Evolutionary conservation across 768 basidiomycete species (phyloP).

Genomic region (Serpula lacrymans): DNA sequence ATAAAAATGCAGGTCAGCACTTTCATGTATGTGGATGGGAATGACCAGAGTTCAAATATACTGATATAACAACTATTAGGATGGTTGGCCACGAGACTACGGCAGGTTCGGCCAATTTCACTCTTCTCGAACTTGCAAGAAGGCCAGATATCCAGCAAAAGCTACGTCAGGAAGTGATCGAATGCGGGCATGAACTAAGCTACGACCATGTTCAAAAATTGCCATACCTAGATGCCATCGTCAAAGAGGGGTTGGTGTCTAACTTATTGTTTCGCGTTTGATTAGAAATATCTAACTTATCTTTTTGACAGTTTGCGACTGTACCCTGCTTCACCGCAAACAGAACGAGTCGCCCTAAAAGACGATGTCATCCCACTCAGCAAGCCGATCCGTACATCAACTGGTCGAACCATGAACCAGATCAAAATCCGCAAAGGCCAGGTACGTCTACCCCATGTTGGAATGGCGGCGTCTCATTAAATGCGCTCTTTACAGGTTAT

Average conservation of each 20-base stretch:
- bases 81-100: constrained; percentile 42
- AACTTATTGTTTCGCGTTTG: neutral
- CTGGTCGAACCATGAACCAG: constrained; percentile 22
- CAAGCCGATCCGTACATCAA: constrained; percentile 26
- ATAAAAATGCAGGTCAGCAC: constrained; percentile 30
- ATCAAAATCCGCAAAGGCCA: constrained; percentile 36
- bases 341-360: constrained; percentile 35
- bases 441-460: constrained; percentile 17
- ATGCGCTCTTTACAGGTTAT: constrained; percentile 21
- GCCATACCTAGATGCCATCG: constrained; percentile 39
- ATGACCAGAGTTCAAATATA: neutral
- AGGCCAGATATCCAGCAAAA: constrained; percentile 33
- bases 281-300: constrained; percentile 1
- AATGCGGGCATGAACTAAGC: constrained; percentile 25
- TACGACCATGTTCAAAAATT: constrained; percentile 37
- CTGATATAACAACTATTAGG: constrained; percentile 12
- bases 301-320: constrained; percentile 31
- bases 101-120: neutral
- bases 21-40: constrained; percentile 23
- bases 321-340: constrained; percentile 37
- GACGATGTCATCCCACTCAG: constrained; percentile 43
- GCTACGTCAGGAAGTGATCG: constrained; percentile 37
- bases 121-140: constrained; percentile 32
- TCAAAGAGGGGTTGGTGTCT: constrained; percentile 34
- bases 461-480: neutral